These are phyloP conservation scores for Eragrostis curvula DNA, from an alignment of 176 grass and related monocot species.

Conservation along the genomic window DNA sequence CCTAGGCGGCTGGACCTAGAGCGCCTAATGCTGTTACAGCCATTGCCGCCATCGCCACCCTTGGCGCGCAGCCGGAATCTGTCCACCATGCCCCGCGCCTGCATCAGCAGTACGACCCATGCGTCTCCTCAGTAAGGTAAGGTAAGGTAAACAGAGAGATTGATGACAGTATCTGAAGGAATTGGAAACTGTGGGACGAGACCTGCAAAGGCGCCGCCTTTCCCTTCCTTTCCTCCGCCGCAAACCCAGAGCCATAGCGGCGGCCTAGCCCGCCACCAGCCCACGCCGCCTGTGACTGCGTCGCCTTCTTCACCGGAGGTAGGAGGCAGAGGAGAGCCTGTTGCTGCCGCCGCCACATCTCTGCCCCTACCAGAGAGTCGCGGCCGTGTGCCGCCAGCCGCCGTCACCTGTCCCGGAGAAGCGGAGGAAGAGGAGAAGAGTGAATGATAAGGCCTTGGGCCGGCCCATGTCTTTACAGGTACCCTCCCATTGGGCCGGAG, in stretches of 20 bases:
- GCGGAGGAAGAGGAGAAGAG: not conserved
- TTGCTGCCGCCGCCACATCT: constrained; percentile 41
- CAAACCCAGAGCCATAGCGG: not conserved
- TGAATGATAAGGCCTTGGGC: not conserved
- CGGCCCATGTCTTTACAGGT: not conserved
- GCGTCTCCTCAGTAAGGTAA: not conserved
- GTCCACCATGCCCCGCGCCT: constrained; percentile 78
- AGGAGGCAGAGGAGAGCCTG: constrained; percentile 24
- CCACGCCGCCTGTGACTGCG: not conserved
- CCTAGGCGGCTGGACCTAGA: constrained; percentile 53
- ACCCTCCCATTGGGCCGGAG: not conserved
- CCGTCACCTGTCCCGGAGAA: not conserved
- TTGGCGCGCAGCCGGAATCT: constrained; percentile 66
- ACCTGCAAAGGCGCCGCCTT: constrained; percentile 45
- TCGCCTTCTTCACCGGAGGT: not conserved
- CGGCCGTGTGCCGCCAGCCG: not conserved
- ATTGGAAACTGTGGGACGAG: not conserved
- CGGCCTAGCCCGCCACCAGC: not conserved
- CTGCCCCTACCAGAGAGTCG: not conserved
- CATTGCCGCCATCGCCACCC: constrained; percentile 71
- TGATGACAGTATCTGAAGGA: not conserved
- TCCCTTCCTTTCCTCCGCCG: constrained; percentile 14
- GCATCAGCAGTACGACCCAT: not conserved
- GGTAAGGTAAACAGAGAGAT: too few species aligned
- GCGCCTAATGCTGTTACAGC: constrained; percentile 58